Base-by-base conservation (phyloP, 2,329 filamentous ascomycete species). In the Cladophialophora yegresii region DNA sequence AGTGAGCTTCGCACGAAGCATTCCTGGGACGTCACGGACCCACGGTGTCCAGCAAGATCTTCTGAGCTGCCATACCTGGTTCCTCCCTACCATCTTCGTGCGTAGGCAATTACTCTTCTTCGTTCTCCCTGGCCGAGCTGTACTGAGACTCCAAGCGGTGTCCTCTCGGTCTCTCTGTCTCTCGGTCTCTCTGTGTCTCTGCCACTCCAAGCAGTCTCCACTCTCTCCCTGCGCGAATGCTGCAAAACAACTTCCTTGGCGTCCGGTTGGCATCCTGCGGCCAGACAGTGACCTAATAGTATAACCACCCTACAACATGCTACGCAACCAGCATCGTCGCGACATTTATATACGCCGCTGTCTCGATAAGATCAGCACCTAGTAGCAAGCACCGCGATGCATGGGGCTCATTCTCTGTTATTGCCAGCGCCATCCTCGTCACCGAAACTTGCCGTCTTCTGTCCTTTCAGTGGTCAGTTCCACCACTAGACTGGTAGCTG, bases 11-110 rank as follows among this genome's bases (percentile, higher is more conserved):
- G 26, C 12, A 54, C 36, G 23, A 43, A 49, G 26, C 58, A 61
- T 10, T 20, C 33, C 4, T 61, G 58, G 58, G 58, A 61, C 30
- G 4, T 54, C n/a, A n/a, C n/a, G n/a, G 49, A 74, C 72, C 0
- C n/a, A n/a, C n/a, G n/a, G 75, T 77, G 0, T 72, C 62, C 72
- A 68, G 36, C 73, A 75, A 6, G 74, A 77, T 4, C 63, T 77
- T 1, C 68, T 79, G 5, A 80, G 77, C 68, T 81, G 79, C 79
- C 79, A 81, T 54, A 81, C 81, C 62, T 81, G 77, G 69, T 72
- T 81, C 1, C 71, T 81, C 0, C 79, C 79, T 0, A 73, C 77
- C 1, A 77, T 81, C 5, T 80, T 81, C 69, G 81, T 81, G 79
- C 72, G 58, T 54, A 60, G 9, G 57, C 45, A 12, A 16, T 40